Evolutionary conservation across 495 filamentous ascomycete species (phyloP).

Genomic region (Penicillium turbatum): DNA sequence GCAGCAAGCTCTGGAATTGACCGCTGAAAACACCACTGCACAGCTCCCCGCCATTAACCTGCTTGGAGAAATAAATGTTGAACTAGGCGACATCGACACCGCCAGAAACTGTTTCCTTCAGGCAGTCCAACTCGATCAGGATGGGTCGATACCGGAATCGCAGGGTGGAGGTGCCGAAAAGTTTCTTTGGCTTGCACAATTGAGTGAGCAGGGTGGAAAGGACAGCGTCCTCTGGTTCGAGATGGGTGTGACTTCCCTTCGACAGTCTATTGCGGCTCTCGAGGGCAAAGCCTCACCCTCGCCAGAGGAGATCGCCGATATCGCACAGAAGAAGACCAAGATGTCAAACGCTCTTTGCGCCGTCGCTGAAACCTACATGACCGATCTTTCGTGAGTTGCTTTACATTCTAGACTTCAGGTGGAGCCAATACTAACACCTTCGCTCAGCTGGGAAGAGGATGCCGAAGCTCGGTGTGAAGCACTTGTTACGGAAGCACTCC

Average conservation of each 20-base stretch:
- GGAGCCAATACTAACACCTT: constrained; percentile 3
- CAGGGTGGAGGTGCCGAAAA: constrained; percentile 85
- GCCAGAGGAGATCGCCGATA: constrained; percentile 36
- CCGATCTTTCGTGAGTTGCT: constrained; percentile 67
- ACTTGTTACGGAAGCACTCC: constrained; percentile 79
- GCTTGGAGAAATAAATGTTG: constrained; percentile 79
- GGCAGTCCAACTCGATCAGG: constrained; percentile 68
- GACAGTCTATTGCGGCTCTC: constrained; percentile 57
- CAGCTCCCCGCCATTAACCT: constrained; percentile 66
- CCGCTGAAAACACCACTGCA: constrained; percentile 34
- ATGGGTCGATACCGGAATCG: constrained; percentile 55
- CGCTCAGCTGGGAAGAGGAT: constrained; percentile 71
- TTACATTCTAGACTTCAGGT: background rate
- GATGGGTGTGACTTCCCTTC: constrained; percentile 67
- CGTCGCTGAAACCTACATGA: constrained; percentile 96
- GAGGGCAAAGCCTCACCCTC: constrained; percentile 29
- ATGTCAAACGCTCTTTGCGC: constrained; percentile 83
- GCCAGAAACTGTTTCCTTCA: constrained; percentile 64
- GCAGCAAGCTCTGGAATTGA: constrained; percentile 53
- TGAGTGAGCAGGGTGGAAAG: constrained; percentile 78
- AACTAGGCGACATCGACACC: constrained; percentile 70
- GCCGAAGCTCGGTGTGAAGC: constrained; percentile 81
- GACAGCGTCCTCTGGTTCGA: constrained; percentile 88
- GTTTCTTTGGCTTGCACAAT: constrained; percentile 92
- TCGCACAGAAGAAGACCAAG: constrained; percentile 69